These are phyloP conservation scores for Cercophora newfieldiana DNA, from an alignment of 495 filamentous ascomycete genomes.

Conservation along the genomic window DNA sequence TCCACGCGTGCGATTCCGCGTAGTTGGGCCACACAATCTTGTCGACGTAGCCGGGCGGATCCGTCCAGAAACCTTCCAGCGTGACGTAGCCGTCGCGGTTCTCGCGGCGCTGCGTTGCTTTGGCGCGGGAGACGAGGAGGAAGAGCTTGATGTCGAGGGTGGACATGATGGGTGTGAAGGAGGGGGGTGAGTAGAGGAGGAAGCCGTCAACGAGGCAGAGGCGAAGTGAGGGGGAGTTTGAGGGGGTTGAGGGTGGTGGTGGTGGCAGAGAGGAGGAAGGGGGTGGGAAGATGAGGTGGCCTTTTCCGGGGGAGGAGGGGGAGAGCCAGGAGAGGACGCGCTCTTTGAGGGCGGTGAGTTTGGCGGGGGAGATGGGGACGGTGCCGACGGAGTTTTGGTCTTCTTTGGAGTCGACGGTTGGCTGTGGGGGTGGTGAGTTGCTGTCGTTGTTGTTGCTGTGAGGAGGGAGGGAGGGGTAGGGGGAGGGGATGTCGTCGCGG, in stretches of 20 bases:
- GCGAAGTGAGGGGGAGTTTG: neutral
- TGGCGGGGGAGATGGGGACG: conserved; percentile 43
- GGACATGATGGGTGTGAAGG: conserved; percentile 44
- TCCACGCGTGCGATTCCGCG: conserved; percentile 70
- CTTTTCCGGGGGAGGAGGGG: conserved; percentile 30
- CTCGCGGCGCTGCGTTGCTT: conserved; percentile 67
- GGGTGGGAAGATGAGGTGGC: conserved; percentile 31
- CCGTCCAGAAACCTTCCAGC: conserved; percentile 86
- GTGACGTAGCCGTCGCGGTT: conserved; percentile 83
- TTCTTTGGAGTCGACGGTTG: conserved; percentile 67
- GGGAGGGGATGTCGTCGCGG: conserved; percentile 27
- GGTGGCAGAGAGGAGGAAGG: conserved; percentile 39
- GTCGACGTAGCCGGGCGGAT: conserved; percentile 93
- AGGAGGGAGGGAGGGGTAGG: conserved; percentile 14
- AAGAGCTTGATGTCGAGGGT: conserved; percentile 75
- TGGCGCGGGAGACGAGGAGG: conserved; percentile 59
- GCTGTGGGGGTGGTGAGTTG: conserved; percentile 32
- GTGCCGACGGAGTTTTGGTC: conserved; percentile 67
- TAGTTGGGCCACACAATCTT: conserved; percentile 95
- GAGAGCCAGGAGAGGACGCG: conserved; percentile 45
- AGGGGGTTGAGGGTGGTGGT: neutral
- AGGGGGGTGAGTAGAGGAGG: conserved; percentile 64
- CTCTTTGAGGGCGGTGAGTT: conserved; percentile 39
- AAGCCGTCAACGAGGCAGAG: conserved; percentile 78
- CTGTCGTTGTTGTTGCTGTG: conserved; percentile 27